These are phyloP conservation scores for Borovskyia barvae DNA, from an alignment of 208 protist species.

Conservation along the genomic window DNA sequence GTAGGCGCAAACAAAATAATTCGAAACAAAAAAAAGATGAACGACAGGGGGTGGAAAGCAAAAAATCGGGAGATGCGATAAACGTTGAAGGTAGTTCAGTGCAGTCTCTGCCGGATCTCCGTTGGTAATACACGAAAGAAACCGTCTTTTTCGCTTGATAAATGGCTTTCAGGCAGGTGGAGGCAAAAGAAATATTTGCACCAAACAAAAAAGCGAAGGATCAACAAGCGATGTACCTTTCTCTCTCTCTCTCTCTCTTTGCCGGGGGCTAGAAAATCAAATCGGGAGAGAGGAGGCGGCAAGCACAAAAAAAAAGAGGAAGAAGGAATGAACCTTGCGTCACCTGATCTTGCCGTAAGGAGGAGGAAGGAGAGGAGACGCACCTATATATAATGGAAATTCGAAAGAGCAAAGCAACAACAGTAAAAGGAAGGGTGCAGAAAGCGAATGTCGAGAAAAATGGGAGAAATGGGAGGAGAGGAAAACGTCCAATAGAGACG, in stretches of 20 bases:
- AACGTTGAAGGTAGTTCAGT: too few relatives aligned
- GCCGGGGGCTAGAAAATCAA: too few relatives aligned
- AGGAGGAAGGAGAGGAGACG: too few relatives aligned
- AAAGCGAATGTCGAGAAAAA: conserved; percentile 1
- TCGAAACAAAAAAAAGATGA: not conserved
- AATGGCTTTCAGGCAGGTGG: too few relatives aligned
- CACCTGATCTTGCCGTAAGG: too few relatives aligned
- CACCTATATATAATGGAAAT: too few relatives aligned
- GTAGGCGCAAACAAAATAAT: not conserved
- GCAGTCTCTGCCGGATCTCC: not conserved
- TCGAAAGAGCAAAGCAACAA: too few relatives aligned
- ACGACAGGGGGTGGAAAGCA: conserved; percentile 1
- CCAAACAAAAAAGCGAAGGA: not conserved
- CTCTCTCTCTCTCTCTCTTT: too few relatives aligned
- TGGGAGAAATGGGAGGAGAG: not conserved
- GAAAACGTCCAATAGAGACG: not conserved
- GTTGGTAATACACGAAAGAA: not conserved
- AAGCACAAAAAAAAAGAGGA: too few relatives aligned
- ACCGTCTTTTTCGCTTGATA: conserved; percentile 2
- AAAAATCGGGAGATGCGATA: not conserved
- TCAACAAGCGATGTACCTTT: too few relatives aligned
- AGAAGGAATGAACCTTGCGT: too few relatives aligned
- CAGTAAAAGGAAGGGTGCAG: not conserved
- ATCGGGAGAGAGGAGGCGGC: too few relatives aligned
- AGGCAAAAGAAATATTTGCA: conserved; percentile 3